Conservation (phyloP, 257 asterid genomes). For the Solanum rostratum region DNA sequence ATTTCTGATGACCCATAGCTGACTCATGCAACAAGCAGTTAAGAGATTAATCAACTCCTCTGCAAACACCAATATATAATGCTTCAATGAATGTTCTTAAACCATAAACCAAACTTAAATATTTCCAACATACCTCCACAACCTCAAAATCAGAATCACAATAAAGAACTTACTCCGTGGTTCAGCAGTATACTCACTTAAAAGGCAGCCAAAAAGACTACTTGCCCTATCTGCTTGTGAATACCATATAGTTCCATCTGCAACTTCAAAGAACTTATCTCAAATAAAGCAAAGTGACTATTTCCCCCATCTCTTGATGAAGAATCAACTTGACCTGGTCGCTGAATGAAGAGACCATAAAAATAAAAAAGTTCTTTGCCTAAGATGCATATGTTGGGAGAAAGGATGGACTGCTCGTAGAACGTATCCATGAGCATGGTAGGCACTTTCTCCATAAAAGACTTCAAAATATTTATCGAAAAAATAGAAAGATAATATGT, state of each 20-base stretch:
- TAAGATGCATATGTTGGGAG: constrained; percentile 6
- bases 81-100: neutral
- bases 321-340: neutral
- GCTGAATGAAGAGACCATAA: neutral
- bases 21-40: constrained; percentile 3
- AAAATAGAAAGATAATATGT: neutral
- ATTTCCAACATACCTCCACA: neutral
- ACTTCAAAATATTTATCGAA: neutral
- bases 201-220: neutral
- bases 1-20: constrained; percentile 6
- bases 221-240: neutral
- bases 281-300: neutral
- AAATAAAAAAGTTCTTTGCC: neutral
- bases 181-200: neutral
- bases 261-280: neutral
- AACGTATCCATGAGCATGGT: constrained; percentile 40
- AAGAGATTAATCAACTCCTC: neutral
- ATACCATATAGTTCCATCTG: neutral
- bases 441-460: neutral
- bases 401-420: constrained; percentile 23
- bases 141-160: neutral
- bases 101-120: neutral
- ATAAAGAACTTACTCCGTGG: neutral
- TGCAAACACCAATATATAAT: constrained; percentile 12
- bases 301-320: neutral